Evolutionary conservation across 441 rosid species (phyloP).

Genomic region (Mallotus repandus): DNA sequence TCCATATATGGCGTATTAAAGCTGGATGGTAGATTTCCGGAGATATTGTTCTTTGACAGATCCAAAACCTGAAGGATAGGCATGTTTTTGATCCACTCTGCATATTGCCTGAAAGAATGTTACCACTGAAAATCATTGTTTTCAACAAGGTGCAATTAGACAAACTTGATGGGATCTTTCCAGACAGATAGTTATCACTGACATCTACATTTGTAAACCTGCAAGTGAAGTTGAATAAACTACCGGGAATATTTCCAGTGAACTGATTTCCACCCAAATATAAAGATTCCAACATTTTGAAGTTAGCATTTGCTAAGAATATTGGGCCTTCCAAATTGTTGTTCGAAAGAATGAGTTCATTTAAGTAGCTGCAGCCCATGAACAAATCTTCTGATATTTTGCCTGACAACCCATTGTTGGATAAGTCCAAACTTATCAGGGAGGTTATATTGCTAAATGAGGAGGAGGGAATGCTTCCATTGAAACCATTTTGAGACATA

Average conservation of each 20-base stretch:
- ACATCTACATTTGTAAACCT: background rate
- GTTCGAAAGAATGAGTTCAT: too few relatives aligned
- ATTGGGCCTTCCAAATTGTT: too few relatives aligned
- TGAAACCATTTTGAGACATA: conserved; percentile 18
- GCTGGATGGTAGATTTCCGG: conserved; percentile 21
- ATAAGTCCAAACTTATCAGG: background rate
- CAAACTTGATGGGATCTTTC: conserved; percentile 6
- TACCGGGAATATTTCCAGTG: background rate
- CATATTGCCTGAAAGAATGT: too few relatives aligned
- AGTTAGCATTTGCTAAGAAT: too few relatives aligned
- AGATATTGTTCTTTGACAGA: conserved; percentile 19
- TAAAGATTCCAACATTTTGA: too few relatives aligned
- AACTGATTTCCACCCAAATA: background rate
- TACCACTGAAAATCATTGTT: too few relatives aligned
- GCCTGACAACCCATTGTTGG: background rate
- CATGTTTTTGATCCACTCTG: conserved; percentile 10
- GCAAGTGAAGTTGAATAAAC: background rate
- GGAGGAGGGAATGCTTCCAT: conserved; percentile 23
- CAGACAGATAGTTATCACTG: conserved; percentile 8
- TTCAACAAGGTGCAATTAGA: too few relatives aligned
- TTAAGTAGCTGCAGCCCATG: too few relatives aligned
- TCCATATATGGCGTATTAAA: background rate
- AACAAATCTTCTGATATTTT: too few relatives aligned
- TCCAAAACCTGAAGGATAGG: conserved; percentile 5
- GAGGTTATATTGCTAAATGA: conserved; percentile 13